These are phyloP conservation scores for Botrytis hyacinthi DNA, from an alignment of 2,329 filamentous ascomycete genomes.

Conservation along the genomic window DNA sequence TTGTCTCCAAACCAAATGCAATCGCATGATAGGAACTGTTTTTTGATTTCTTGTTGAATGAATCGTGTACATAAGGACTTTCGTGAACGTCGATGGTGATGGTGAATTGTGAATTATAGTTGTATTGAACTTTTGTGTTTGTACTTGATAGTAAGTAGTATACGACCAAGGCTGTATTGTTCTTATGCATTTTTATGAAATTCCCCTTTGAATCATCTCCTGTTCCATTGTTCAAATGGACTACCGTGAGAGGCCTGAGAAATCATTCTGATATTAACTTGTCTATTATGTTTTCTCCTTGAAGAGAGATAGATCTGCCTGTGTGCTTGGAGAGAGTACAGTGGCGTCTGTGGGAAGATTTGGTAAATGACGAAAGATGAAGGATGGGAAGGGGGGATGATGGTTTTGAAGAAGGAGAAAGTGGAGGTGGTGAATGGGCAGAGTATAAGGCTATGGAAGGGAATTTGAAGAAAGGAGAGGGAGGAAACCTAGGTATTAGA, in stretches of 20 bases:
- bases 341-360: not conserved
- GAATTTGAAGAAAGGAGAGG: not conserved
- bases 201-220: not conserved
- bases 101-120: not conserved
- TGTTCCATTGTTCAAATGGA: not conserved
- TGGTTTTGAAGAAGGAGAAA: not conserved
- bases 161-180: not conserved
- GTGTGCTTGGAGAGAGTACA: not conserved
- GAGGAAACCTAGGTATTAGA: not conserved
- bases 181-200: not conserved
- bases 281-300: not conserved
- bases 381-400: not conserved
- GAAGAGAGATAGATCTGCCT: not conserved
- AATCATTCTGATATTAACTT: not conserved
- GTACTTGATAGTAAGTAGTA: not conserved
- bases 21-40: not conserved
- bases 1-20: constrained; percentile 9
- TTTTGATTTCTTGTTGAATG: not conserved
- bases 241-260: not conserved
- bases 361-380: not conserved
- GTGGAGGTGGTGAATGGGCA: not conserved
- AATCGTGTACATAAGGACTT: not conserved
- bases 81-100: constrained; percentile 1
- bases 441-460: not conserved
- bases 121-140: not conserved